Evolutionary conservation across 495 filamentous ascomycete genomes (phyloP).

Genomic region (Aspergillus taichungensis): DNA sequence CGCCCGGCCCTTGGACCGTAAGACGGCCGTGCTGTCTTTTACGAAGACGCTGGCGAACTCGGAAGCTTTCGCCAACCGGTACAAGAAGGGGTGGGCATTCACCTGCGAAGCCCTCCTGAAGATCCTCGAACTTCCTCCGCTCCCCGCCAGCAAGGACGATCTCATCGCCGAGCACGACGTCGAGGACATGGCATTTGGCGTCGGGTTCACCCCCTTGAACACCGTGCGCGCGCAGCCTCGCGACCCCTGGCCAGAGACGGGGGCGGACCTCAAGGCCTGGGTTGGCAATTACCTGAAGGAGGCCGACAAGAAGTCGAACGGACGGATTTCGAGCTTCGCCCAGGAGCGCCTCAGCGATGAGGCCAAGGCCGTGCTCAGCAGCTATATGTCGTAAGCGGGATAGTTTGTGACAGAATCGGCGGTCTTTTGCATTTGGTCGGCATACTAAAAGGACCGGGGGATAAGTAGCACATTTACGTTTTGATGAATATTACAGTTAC

Average conservation of each 20-base stretch:
- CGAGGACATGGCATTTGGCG: slow-evolving; percentile 88
- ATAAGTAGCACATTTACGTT: too few species aligned
- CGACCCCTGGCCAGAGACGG: slow-evolving; percentile 77
- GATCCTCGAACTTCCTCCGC: slow-evolving; percentile 77
- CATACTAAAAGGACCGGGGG: background rate
- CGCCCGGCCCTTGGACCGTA: slow-evolving; percentile 79
- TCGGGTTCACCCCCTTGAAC: slow-evolving; percentile 84
- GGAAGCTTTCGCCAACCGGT: slow-evolving; percentile 61
- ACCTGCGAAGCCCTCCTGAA: slow-evolving; percentile 80
- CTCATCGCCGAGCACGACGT: slow-evolving; percentile 74
- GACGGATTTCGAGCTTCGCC: slow-evolving; percentile 48
- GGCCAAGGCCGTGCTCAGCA: slow-evolving; percentile 42
- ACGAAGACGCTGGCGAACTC: slow-evolving; percentile 84
- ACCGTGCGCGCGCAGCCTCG: slow-evolving; percentile 62
- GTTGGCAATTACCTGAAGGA: slow-evolving; percentile 62
- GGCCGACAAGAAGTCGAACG: slow-evolving; percentile 46
- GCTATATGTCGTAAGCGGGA: slow-evolving; percentile 42
- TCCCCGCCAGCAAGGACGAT: slow-evolving; percentile 64
- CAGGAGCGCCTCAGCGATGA: slow-evolving; percentile 50
- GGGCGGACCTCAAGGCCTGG: slow-evolving; percentile 67
- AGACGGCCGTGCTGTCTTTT: slow-evolving; percentile 84
- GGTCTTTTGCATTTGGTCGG: background rate
- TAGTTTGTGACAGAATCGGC: background rate
- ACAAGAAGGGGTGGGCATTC: slow-evolving; percentile 80
- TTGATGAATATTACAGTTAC: too few species aligned